These are phyloP conservation scores for Ceratocystiopsis brevicomis DNA, from an alignment of 2,329 filamentous ascomycete species.

Conservation along the genomic window DNA sequence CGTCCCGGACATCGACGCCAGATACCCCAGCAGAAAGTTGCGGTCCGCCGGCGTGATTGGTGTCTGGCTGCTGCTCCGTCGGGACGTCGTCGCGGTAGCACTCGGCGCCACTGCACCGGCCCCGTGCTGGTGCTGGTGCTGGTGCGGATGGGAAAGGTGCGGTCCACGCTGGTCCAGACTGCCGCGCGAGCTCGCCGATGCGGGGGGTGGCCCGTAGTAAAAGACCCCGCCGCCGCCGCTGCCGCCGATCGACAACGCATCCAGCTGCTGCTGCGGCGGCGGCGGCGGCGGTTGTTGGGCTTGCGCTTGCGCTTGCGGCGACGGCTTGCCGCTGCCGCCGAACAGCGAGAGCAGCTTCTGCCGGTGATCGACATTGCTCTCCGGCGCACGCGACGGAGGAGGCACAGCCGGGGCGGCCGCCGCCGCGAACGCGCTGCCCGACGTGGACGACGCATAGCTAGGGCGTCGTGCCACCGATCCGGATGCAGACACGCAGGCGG, in stretches of 20 bases:
- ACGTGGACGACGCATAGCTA: conserved; percentile 4
- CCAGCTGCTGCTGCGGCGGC: conserved; percentile 8
- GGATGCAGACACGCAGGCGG: no score
- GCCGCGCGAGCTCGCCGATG: conserved; percentile 4
- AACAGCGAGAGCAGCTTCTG: conserved; percentile 42
- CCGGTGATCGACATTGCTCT: conserved; percentile 23
- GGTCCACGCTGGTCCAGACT: neutral
- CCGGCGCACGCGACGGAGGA: conserved; percentile 5
- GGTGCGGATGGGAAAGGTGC: neutral
- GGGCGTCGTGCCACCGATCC: neutral
- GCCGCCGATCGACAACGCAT: neutral
- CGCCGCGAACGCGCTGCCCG: neutral
- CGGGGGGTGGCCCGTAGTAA: neutral
- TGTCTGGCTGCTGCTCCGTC: conserved; percentile 26
- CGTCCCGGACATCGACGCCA: conserved; percentile 35
- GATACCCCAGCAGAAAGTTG: conserved; percentile 56
- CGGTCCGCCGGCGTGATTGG: conserved; percentile 52
- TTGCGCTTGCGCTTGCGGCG: conserved; percentile 7
- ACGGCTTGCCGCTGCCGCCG: conserved; percentile 30
- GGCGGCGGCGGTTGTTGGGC: conserved; percentile 5
- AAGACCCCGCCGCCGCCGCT: no score
- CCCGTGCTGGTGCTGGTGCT: no score
- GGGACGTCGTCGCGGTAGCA: no score
- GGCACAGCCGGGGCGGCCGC: neutral
- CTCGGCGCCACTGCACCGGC: no score